Conservation (phyloP, 1,139 yeast species). For the Protomyces arabidopsidicola region DNA sequence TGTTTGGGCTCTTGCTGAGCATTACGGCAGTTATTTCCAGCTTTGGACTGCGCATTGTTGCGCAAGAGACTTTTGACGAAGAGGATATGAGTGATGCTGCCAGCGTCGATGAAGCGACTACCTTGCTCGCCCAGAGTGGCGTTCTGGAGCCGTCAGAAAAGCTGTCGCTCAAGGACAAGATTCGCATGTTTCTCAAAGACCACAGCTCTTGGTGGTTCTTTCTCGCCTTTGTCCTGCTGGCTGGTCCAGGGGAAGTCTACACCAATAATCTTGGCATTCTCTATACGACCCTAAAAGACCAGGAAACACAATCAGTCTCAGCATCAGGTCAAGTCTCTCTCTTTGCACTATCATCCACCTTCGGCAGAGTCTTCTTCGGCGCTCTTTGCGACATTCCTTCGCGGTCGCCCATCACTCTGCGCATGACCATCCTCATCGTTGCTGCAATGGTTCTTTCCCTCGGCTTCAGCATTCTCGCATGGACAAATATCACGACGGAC, state of each 20-base stretch:
- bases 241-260: constrained; percentile 87
- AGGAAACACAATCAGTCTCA: background rate
- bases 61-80: constrained; percentile 1
- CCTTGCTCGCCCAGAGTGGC: constrained; percentile 26
- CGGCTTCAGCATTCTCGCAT: constrained; percentile 43
- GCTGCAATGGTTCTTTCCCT: constrained; percentile 42
- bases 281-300: constrained; percentile 37
- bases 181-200: constrained; percentile 51
- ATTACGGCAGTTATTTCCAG: constrained; percentile 31
- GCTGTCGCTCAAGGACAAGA: constrained; percentile 22
- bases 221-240: constrained; percentile 52
- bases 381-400: constrained; percentile 53
- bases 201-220: constrained; percentile 62
- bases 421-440: constrained; percentile 46
- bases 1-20: constrained; percentile 49
- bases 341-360: constrained; percentile 55
- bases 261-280: constrained; percentile 75
- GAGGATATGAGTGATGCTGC: background rate
- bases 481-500: constrained; percentile 31
- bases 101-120: constrained; percentile 25
- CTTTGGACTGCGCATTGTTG: constrained; percentile 29
- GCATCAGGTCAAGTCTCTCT: constrained; percentile 47
- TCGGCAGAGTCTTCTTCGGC: constrained; percentile 65
- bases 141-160: constrained; percentile 22
- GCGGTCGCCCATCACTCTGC: constrained; percentile 39